Conservation (phyloP, 1,284 basidiomycete species). For the Hypsizygus ulmarius region DNA sequence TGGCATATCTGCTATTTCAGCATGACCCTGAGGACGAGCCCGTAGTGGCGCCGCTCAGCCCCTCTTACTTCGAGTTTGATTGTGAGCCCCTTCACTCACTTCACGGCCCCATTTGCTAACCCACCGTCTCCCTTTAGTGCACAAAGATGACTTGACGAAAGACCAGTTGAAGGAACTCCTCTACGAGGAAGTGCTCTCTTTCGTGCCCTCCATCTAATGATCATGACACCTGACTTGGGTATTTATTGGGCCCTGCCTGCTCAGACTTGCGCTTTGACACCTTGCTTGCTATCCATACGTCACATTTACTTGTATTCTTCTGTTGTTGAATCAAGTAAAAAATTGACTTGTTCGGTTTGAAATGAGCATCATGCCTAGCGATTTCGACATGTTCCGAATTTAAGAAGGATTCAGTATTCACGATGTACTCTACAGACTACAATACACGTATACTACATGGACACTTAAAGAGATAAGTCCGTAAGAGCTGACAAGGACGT, state of each 20-base stretch:
- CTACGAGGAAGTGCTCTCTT: constrained; percentile 67
- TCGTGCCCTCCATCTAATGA: constrained; percentile 52
- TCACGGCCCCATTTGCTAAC: constrained; percentile 1
- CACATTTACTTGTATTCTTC: constrained; percentile 18
- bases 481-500: not conserved
- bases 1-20: constrained; percentile 36
- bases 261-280: constrained; percentile 11
- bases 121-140: constrained; percentile 39
- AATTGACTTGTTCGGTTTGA: not conserved
- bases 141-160: constrained; percentile 75
- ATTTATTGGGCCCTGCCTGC: constrained; percentile 14
- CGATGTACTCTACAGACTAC: too few relatives aligned
- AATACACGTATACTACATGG: too few relatives aligned
- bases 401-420: too few relatives aligned
- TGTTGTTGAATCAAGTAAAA: constrained; percentile 19
- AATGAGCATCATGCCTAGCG: too few relatives aligned
- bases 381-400: too few relatives aligned
- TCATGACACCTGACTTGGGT: constrained; percentile 6
- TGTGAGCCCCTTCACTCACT: constrained; percentile 38
- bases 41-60: constrained; percentile 67
- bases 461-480: not conserved
- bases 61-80: constrained; percentile 87
- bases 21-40: constrained; percentile 88
- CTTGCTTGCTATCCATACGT: constrained; percentile 6
- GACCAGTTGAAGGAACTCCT: constrained; percentile 73